Base-by-base conservation (phyloP, 202 grass and related monocot species). In the Setaria viridis region DNA sequence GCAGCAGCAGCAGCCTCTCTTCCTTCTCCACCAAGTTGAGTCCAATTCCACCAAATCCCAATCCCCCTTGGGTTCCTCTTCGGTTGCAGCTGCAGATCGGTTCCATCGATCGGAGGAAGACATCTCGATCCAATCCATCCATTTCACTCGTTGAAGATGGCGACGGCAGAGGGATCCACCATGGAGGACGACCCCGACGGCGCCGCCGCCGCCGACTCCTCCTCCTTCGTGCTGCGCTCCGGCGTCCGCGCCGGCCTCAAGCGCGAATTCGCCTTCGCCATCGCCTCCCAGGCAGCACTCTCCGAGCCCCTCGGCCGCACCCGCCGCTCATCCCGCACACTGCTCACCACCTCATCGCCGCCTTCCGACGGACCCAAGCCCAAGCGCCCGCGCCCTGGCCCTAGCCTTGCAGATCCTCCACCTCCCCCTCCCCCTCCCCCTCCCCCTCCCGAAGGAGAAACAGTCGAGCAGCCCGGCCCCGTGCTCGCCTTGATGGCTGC, bases 251-350 rank as follows among this genome's bases (percentile, higher is more conserved):
- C 87, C 2, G 93, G 93, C 43, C 88, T 96, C 30, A 96, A 99
- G 88, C 84, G 93, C 12, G 97, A 99, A 85, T 94, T 96, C 86
- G 68, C 90, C 85, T 99, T 99, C 85, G 96, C 96, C 85, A 86
- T 99, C 67, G 87, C 84, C 77, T 89, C 91, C 45, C 93, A 94
- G 79, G 90, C 90, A 64, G 67, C 86, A 11, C 87, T 94, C 17
- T 62, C 90, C 46, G 63, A 88, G 42, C 72, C 80, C 50, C 90
- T 90, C 12, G 93, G 93, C 67, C 93, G 93, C 80, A 99, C 97
- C 55, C 92, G 80, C 41, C 67, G 80, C 68, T 72, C 80, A n/a
- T 82, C 80, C 43, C 80, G 93, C 55, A 92, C 76, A n/a, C 72
- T 80, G 8, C 43, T 46, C 43, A 46, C 7, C 62, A 69, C 47